Base-by-base conservation (phyloP, 176 grass and related monocot genomes). In the Ananas comosus region DNA sequence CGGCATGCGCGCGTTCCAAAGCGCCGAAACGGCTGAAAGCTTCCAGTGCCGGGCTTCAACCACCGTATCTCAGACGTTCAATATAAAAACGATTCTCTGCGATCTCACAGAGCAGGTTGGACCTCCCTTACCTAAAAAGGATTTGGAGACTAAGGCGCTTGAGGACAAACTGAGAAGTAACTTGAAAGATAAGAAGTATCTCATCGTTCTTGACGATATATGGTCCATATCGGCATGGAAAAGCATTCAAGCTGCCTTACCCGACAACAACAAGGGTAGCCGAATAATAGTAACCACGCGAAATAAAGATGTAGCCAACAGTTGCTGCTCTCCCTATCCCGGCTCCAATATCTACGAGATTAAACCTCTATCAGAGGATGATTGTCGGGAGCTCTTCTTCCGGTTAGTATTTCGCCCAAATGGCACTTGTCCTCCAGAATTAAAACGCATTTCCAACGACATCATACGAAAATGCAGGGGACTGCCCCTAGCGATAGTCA, bases 231-330 rank as follows among this genome's bases (percentile, higher is more conserved):
- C 65, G 1, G 54, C 74, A 17, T 88, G 86, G 86, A 73, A 81
- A 16, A 74, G 67, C 23, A 80, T 84, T 18, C 68, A 33, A 63
- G 71, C 33, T 65, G 81, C 66, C 48, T 78, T 88, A 6, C 77
- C 86, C 69, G 66, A 88, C 12, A 74, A 70, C 28, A 59, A 33
- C 13, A 81, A 68, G 12, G 78, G 86, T 42, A 88, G 78, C 63
- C 81, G 77, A 28, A 56, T 88, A 21, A 72, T 88, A 9, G 66
- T 85, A 9, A 85, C 81, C 3, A 88, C 86, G 0, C 19, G 82
- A 3, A 82, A 65, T 23, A 63, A 66, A 68, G 63, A 63, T 33
- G 79, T 89, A 11, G 71, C 82, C 0, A 71, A 85, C 61, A 63
- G n/a, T 12, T 89, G 82, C 22, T 79, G 66, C 53, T 81, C 2